Percentiles rank a stretch among this genome's conserved stretches.
Conservation (phyloP, 176 grass and related monocot genomes). For the Triticum urartu region DNA sequence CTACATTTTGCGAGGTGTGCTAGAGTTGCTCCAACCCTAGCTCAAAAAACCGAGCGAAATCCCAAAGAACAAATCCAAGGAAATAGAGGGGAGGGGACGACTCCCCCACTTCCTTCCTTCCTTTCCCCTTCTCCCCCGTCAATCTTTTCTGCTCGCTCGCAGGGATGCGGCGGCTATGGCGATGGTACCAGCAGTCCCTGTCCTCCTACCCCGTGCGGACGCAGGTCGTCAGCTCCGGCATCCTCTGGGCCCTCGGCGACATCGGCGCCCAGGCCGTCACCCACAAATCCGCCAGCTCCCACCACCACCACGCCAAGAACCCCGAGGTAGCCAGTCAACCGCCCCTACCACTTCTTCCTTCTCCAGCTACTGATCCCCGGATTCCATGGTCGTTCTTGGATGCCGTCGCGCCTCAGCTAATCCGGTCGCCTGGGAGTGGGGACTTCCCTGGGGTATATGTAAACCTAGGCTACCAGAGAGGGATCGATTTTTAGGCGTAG, state of each 20-base stretch:
- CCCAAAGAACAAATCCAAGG: not conserved
- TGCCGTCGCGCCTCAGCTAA: not conserved
- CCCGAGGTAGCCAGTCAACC: constrained; percentile 34
- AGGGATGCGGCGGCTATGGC: constrained; percentile 78
- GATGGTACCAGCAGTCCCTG: constrained; percentile 87
- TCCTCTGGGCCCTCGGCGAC: constrained; percentile 89
- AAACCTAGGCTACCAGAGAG: constrained; percentile 6
- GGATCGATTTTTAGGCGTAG: not conserved
- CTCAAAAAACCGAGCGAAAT: not conserved
- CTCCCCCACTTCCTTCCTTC: not conserved
- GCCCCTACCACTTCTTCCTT: not conserved
- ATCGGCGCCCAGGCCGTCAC: constrained; percentile 90
- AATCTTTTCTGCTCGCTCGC: not conserved
- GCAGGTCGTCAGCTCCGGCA: constrained; percentile 81
- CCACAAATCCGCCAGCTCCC: constrained; percentile 43
- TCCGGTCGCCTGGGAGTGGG: not conserved
- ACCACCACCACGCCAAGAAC: constrained; percentile 14
- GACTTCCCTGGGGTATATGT: not conserved
- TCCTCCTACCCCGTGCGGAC: constrained; percentile 79
- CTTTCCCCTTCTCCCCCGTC: not conserved
- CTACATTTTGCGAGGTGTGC: too few species aligned
- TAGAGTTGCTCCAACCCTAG: not conserved
- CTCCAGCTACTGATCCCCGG: not conserved
- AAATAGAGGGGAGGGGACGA: not conserved
- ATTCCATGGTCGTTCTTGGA: not conserved